Base-by-base conservation (phyloP, 1,139 yeast species). In the Scheffersomyces stambukii region DNA sequence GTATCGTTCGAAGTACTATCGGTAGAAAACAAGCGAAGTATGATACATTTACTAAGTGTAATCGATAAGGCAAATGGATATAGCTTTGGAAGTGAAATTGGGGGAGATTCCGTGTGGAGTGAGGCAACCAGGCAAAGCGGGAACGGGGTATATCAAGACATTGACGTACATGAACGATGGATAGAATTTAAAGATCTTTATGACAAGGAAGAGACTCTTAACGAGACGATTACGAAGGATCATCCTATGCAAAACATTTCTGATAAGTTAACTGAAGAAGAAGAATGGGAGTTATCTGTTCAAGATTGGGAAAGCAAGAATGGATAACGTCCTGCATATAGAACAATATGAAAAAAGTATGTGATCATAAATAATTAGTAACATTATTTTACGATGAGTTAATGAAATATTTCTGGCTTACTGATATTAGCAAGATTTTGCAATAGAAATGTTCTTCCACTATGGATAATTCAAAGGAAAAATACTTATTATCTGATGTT, bases 71-170 rank as follows among this genome's bases (percentile, higher is more conserved):
- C 96, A 2, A 84, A 81, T 43, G 99, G 99, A 0, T 93, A 93
- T 51, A 72, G 84, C 42, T 88, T 85, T 61, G 99, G 99, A 0
- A 63, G 88, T 3, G 99, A 93, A 44, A 69, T 89, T 9, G 96
- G 96, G 3, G 97, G 97, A 11, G 99, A 93, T 51, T 75, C 93
- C 0, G 78, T 91, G 3, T 93, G 98, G 98, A 83, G 89, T 10
- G 96, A 89, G 44, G 96, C 96, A 0, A 74, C 91, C 1, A 69
- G 98, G 38, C 91, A 84, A 43, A 77, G 80, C 5, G 30, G 30
- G 5, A 27, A 27, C 9, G 65, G 70, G 0, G 75, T 70, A 3
- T 46, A 45, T 25, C 68, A 65, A 29, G 64, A 60, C 12, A 65
- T 80, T 5, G 96, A 89, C 50, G 75, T 88, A 5, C 98, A 93